Conservation (phyloP, 176 grass and related monocot species). For the Phyllostachys edulis region DNA sequence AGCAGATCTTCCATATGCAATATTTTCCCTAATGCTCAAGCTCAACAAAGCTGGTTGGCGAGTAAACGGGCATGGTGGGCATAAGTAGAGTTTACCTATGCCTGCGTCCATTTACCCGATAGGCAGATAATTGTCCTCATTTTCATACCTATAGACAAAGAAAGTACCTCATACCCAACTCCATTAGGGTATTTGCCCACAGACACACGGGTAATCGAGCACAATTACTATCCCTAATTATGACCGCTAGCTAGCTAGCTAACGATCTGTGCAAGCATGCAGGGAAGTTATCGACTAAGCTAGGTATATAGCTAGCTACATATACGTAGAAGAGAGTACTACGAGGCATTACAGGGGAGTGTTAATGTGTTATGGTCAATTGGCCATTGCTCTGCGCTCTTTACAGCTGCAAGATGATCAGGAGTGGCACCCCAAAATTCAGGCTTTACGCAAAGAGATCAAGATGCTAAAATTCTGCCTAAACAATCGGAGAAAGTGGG, state of each 20-base stretch:
- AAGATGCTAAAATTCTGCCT: not conserved
- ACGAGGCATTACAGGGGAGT: not conserved
- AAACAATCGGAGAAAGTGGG: not conserved
- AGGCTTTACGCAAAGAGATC: not conserved
- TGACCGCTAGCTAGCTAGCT: not conserved
- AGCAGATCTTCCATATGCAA: constrained; percentile 90
- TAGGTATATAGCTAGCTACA: not conserved
- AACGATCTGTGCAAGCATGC: not conserved
- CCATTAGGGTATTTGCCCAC: too few relatives aligned
- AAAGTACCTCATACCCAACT: too few relatives aligned
- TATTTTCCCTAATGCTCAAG: constrained; percentile 95
- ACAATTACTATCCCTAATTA: too few relatives aligned
- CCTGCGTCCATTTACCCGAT: too few relatives aligned
- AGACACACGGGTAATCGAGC: too few relatives aligned
- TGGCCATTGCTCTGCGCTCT: not conserved
- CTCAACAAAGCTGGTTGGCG: constrained; percentile 97
- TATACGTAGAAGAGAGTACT: not conserved
- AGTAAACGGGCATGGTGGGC: too few relatives aligned
- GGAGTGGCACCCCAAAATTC: too few relatives aligned
- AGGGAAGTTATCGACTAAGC: not conserved
- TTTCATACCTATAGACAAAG: too few relatives aligned
- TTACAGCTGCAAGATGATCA: constrained; percentile 6
- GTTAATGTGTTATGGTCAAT: not conserved
- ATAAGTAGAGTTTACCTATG: too few relatives aligned
- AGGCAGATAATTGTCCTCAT: too few relatives aligned